Evolutionary conservation across 2,329 filamentous ascomycete species (phyloP).

Genomic region (Epichloe festucae): DNA sequence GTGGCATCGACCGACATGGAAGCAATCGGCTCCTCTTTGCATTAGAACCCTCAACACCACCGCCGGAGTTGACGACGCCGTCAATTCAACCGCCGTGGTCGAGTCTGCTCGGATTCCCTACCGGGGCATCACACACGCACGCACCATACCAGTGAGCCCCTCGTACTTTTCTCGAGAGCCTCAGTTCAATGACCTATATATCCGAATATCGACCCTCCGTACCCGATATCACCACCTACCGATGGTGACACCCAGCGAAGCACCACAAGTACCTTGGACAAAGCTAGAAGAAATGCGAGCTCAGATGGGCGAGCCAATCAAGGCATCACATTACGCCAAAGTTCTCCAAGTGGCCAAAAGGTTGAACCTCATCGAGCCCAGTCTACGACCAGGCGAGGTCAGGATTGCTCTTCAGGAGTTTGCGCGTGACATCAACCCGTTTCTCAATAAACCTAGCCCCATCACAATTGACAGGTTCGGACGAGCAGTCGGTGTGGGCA

Average conservation of each 20-base stretch:
- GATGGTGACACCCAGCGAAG: conserved; percentile 48
- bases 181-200: conserved; percentile 71
- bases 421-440: conserved; percentile 61
- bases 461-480: conserved; percentile 62
- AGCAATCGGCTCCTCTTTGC: conserved; percentile 13
- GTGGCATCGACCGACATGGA: conserved; percentile 16
- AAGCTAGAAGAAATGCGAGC: conserved; percentile 64
- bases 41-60: conserved; percentile 14
- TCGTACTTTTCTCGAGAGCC: conserved; percentile 92
- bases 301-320: conserved; percentile 57
- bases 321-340: conserved; percentile 64
- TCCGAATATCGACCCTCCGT: conserved; percentile 59
- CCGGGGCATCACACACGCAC: conserved; percentile 38
- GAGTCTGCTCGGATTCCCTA: conserved; percentile 18
- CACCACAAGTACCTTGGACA: conserved; percentile 68
- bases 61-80: conserved; percentile 6
- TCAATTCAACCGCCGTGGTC: conserved; percentile 8
- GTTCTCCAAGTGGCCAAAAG: conserved; percentile 65
- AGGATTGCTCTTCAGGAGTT: conserved; percentile 52
- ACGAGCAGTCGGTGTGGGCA: conserved; percentile 65
- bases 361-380: conserved; percentile 74
- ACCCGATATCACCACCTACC: conserved; percentile 65
- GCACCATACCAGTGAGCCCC: conserved; percentile 69
- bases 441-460: conserved; percentile 49
- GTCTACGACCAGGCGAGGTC: conserved; percentile 60